phyloP scores from a whole-genome alignment of 2,329 filamentous ascomycete genomes.

The Fusarium hainanense region DNA sequence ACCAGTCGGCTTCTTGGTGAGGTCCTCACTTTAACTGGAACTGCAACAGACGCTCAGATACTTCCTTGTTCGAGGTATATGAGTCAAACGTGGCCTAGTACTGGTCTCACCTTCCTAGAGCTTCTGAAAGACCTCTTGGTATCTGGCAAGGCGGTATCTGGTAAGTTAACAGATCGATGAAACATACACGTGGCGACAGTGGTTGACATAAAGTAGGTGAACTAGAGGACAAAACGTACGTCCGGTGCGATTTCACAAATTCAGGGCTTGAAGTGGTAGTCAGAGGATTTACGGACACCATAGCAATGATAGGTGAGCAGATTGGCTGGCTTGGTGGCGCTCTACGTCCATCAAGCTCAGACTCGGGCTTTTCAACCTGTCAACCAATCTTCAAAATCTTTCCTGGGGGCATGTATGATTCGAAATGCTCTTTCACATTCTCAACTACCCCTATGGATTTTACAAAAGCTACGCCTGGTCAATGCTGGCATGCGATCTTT shows the following conservation, averaged over 20 bases:
- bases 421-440: fast-evolving
- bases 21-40: not conserved
- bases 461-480: fast-evolving
- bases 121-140: not conserved
- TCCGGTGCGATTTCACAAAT: not conserved
- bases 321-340: not conserved
- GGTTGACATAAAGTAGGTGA: fast-evolving
- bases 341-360: not conserved
- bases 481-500: not conserved
- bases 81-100: not conserved
- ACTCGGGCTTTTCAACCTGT: no score
- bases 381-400: fast-evolving
- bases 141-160: not conserved
- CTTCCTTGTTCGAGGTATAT: not conserved
- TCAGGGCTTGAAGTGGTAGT: not conserved
- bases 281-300: not conserved
- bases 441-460: fast-evolving
- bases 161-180: fast-evolving
- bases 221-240: not conserved
- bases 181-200: not conserved
- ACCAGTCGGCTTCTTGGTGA: not conserved
- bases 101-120: fast-evolving
- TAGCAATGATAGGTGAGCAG: not conserved
- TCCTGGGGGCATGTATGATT: no score
- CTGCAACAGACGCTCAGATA: not conserved